These are phyloP conservation scores for Dactylellina drechsleri DNA, from an alignment of 2,329 filamentous ascomycete genomes.

Conservation along the genomic window DNA sequence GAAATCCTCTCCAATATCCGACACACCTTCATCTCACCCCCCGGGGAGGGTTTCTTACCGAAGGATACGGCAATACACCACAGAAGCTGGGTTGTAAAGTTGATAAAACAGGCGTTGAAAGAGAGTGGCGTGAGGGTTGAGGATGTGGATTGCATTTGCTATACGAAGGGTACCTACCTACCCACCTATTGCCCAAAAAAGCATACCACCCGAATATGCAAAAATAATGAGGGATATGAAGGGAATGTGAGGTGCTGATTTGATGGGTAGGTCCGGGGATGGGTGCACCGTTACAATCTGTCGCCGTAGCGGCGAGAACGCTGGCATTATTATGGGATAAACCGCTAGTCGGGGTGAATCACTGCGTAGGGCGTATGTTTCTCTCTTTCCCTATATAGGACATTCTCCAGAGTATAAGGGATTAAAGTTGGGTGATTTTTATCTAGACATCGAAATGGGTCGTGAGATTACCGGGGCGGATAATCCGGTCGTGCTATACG, in stretches of 20 bases:
- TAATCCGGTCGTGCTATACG: constrained; percentile 95
- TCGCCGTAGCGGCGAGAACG: constrained; percentile 85
- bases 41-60: constrained; percentile 92
- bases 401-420: background rate
- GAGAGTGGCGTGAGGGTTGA: constrained; percentile 71
- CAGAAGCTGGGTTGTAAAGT: constrained; percentile 80
- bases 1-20: constrained; percentile 91
- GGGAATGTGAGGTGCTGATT: background rate
- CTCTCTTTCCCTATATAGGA: background rate
- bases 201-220: background rate
- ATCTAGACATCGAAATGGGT: constrained; percentile 93
- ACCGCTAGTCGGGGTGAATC: constrained; percentile 93
- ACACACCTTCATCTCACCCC: constrained; percentile 90
- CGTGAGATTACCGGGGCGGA: constrained; percentile 86
- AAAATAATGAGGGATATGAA: background rate
- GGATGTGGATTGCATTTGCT: constrained; percentile 92
- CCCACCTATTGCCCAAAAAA: background rate
- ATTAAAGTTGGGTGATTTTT: background rate
- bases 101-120: constrained; percentile 81
- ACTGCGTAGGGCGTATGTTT: constrained; percentile 83
- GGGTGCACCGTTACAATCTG: constrained; percentile 88
- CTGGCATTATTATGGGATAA: constrained; percentile 85
- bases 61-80: constrained; percentile 97
- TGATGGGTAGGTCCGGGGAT: constrained; percentile 76
- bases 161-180: constrained; percentile 73